Base-by-base conservation (phyloP, 2,329 filamentous ascomycete species). In the Tolypocladium tropicale region DNA sequence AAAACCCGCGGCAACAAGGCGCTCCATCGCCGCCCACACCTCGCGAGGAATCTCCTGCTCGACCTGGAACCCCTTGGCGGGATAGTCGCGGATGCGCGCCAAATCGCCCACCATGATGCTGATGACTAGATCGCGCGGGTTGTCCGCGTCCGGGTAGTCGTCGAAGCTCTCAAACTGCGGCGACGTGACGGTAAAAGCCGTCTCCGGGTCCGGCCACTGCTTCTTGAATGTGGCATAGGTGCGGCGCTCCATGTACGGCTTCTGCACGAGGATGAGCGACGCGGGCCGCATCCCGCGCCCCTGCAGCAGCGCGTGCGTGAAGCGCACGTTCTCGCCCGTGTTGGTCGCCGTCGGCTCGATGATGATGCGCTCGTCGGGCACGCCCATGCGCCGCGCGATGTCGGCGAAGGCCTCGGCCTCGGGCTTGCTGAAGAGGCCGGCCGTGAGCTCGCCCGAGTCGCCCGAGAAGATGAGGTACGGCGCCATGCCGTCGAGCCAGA, bases 211-310 rank as follows among this genome's bases (percentile, higher is more conserved):
- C 0, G 74, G 74, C 75, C 75, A 77, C 64, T 77, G 75, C 65
- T 71, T 74, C 57, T 65, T 67, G 57, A 77, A 77, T 0, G 75
- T 78, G 1, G 75, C 75, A 46, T 71, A 76, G 5, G 74, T 75
- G 6, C 75, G 63, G 36, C 75, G 64, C 62, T 77, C 74, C 75
- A 77, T 78, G 57, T 77, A 77, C 28, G 74, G 75, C 63, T 77
- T 78, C 62, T 78, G 75, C 10, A 77, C 75, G 1, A 77, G 65
- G 18, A 77, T 64, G 33, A 77, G 69, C 2, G 66, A 70, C 33
- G 62, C 57, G 1, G 57, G 54, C 0, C 39, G 50, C 9, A 74
- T 48, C 0, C 65, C 60, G 25, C 52, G 63, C 14, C 66, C 60
- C 18, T 54, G 49, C 1, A 78, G 63, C 11, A 77, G 59, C 0